Percentiles rank a stretch among this genome's conserved stretches.
These are phyloP conservation scores for Cryptosporidium viatorum DNA, from an alignment of 169 alveolate genomes.

Conservation along the genomic window DNA sequence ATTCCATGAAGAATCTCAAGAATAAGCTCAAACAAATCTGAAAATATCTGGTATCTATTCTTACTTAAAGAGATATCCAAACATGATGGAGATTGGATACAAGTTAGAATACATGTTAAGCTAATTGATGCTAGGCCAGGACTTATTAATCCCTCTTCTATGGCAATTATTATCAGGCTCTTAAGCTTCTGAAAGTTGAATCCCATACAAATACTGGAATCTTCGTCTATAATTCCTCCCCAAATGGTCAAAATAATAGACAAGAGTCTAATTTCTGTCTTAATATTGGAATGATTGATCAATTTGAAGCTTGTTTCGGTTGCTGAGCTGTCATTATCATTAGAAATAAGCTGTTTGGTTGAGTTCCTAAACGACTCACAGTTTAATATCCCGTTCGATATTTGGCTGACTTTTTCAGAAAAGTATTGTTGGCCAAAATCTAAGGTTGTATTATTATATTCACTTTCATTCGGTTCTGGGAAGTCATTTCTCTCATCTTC, in stretches of 20 bases:
- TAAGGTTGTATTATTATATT: not conserved
- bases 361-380: not conserved
- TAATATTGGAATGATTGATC: not conserved
- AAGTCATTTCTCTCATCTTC: not conserved
- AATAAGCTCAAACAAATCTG: slow-evolving; percentile 41
- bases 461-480: not conserved
- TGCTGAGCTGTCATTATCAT: not conserved
- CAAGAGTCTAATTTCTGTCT: slow-evolving; percentile 24
- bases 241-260: slow-evolving; percentile 27
- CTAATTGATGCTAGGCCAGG: not conserved
- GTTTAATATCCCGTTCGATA: not conserved
- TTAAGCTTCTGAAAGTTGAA: slow-evolving; percentile 31
- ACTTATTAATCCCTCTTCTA: slow-evolving; percentile 7
- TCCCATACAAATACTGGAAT: slow-evolving; percentile 4
- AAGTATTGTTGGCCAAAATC: not conserved
- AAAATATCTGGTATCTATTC: slow-evolving; percentile 49
- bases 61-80: slow-evolving; percentile 10
- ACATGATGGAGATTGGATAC: not conserved
- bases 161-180: not conserved
- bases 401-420: slow-evolving; percentile 14
- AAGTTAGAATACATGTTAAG: slow-evolving; percentile 30
- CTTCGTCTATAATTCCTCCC: slow-evolving; percentile 20
- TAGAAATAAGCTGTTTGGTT: not conserved
- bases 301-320: not conserved
- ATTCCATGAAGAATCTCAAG: slow-evolving; percentile 15